A percentile compares a stretch with the other conserved stretches of the same genome.
phyloP scores from a whole-genome alignment of 371 early-diverging fungal genomes.

The Mucor plumbeus region DNA sequence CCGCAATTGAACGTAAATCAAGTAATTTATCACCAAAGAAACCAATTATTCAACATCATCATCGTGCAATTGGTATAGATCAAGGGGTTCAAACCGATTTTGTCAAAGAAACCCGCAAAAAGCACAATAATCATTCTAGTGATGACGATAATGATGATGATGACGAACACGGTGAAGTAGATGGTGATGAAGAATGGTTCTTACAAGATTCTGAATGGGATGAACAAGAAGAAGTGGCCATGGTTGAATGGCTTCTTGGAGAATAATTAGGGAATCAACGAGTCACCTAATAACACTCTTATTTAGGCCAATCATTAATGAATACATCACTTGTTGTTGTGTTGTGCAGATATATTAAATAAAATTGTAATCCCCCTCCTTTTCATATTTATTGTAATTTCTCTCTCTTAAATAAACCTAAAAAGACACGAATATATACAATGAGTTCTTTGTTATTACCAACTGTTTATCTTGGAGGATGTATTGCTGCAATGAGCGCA shows the following conservation, averaged over 20 bases:
- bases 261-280: slow-evolving; percentile 18
- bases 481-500: slow-evolving; percentile 66
- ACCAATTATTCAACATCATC: not conserved
- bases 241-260: slow-evolving; percentile 53
- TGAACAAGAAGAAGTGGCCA: slow-evolving; percentile 41
- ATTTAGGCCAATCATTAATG: slow-evolving; percentile 28
- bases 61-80: slow-evolving; percentile 25
- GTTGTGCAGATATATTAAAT: not conserved
- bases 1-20: slow-evolving; percentile 36
- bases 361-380: not conserved
- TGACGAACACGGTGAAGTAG: slow-evolving; percentile 40
- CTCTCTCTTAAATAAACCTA: not conserved
- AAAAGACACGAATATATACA: not conserved
- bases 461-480: slow-evolving; percentile 63
- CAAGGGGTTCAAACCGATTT: slow-evolving; percentile 33
- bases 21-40: slow-evolving; percentile 12
- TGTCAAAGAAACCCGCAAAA: not conserved
- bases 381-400: not conserved
- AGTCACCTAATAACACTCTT: not conserved
- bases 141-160: slow-evolving; percentile 12
- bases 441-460: slow-evolving; percentile 60
- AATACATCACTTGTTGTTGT: slow-evolving; percentile 30
- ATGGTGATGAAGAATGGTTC: slow-evolving; percentile 56
- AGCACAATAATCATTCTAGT: not conserved
- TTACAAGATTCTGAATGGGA: slow-evolving; percentile 52